Percentiles rank a stretch among this genome's conserved stretches.
Evolutionary conservation across 306 rosid species (phyloP).

Genomic region (Dryas drummondii): DNA sequence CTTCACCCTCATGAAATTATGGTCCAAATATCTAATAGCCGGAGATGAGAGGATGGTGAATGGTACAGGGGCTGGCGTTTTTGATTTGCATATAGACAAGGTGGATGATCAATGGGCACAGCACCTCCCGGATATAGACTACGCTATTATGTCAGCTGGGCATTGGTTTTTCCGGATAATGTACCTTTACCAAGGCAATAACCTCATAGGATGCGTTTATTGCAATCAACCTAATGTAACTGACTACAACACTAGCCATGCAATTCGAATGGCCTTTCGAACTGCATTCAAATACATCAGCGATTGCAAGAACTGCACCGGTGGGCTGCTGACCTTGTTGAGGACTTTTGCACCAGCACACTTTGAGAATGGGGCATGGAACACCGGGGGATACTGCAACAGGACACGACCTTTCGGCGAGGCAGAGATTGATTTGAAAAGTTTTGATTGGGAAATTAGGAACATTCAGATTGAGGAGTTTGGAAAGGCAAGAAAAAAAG

Average conservation of each 20-base stretch:
- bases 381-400: slow-evolving; percentile 79
- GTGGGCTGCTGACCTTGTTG: slow-evolving; percentile 38
- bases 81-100: slow-evolving; percentile 58
- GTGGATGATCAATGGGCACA: slow-evolving; percentile 53
- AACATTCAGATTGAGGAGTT: slow-evolving; percentile 57
- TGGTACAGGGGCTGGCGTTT: slow-evolving; percentile 59
- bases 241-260: slow-evolving; percentile 24
- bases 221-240: slow-evolving; percentile 55
- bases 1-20: slow-evolving; percentile 60
- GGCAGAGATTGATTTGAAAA: slow-evolving; percentile 27
- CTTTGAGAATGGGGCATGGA: slow-evolving; percentile 74
- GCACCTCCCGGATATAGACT: slow-evolving; percentile 57
- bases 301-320: slow-evolving; percentile 40
- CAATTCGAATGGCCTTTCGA: slow-evolving; percentile 52
- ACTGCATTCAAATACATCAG: slow-evolving; percentile 44
- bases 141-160: slow-evolving; percentile 61
- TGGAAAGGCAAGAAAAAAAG: slow-evolving; percentile 41
- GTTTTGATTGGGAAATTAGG: slow-evolving; percentile 62
- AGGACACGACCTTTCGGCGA: slow-evolving; percentile 52
- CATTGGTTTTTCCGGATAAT: slow-evolving; percentile 78
- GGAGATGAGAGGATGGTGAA: slow-evolving; percentile 65
- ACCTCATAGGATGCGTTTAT: slow-evolving; percentile 55
- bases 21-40: slow-evolving; percentile 68
- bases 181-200: slow-evolving; percentile 45
- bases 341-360: slow-evolving; percentile 93